phyloP scores from a whole-genome alignment of 495 filamentous ascomycete genomes.

The Tuber microsphaerosporum region DNA sequence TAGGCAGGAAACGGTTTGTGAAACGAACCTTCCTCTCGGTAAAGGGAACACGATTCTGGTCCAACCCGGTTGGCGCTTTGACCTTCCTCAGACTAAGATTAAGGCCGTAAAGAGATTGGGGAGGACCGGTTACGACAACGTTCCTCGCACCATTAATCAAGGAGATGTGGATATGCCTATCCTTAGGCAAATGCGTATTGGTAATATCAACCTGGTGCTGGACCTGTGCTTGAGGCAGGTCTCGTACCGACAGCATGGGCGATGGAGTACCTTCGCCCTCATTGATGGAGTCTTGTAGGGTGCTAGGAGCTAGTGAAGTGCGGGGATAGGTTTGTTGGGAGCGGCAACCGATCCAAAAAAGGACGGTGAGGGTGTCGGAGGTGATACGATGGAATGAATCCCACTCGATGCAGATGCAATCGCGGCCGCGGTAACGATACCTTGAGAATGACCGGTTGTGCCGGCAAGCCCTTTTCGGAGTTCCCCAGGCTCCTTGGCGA shows the following conservation, averaged over 20 bases:
- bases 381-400: slow-evolving; percentile 74
- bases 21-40: slow-evolving; percentile 94
- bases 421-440: slow-evolving; percentile 85
- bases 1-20: slow-evolving; percentile 92
- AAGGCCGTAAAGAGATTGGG: slow-evolving; percentile 88
- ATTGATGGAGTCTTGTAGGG: slow-evolving; percentile 89
- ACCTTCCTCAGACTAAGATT: slow-evolving; percentile 90
- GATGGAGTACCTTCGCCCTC: slow-evolving; percentile 89
- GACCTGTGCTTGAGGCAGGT: slow-evolving; percentile 73
- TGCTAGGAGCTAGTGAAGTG: slow-evolving; percentile 83
- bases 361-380: slow-evolving; percentile 71
- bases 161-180: slow-evolving; percentile 89
- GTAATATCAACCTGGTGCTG: slow-evolving; percentile 93
- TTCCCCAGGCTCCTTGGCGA: slow-evolving; percentile 79
- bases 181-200: slow-evolving; percentile 86
- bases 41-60: slow-evolving; percentile 90
- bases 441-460: slow-evolving; percentile 94
- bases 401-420: slow-evolving; percentile 85
- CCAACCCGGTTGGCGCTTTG: slow-evolving; percentile 90
- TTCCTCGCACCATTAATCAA: slow-evolving; percentile 94
- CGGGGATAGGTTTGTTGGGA: slow-evolving; percentile 95
- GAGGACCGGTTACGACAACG: slow-evolving; percentile 92
- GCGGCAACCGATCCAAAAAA: slow-evolving; percentile 99
- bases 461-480: slow-evolving; percentile 73
- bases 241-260: slow-evolving; percentile 95